Evolutionary conservation across 1,139 yeast species (phyloP).

Genomic region (Pichia sp.): DNA sequence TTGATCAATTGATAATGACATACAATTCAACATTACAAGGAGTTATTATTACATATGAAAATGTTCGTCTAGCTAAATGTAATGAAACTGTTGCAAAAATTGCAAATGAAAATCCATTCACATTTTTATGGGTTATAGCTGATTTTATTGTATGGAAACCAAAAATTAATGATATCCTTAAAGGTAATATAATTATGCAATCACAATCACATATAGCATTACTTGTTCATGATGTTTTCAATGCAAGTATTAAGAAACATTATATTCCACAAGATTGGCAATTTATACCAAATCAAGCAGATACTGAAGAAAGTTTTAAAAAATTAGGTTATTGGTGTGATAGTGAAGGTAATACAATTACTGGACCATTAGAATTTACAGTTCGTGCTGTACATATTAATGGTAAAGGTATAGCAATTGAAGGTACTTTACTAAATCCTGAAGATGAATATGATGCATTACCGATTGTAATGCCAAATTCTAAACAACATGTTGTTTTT

Average conservation of each 20-base stretch:
- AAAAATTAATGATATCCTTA: slow-evolving; percentile 69
- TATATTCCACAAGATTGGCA: slow-evolving; percentile 79
- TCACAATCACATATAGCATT: slow-evolving; percentile 93
- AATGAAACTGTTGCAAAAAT: slow-evolving; percentile 48
- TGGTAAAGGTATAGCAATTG: slow-evolving; percentile 76
- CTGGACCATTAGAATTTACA: slow-evolving; percentile 72
- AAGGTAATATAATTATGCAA: slow-evolving; percentile 86
- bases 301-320: slow-evolving; percentile 22
- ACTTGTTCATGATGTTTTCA: slow-evolving; percentile 85
- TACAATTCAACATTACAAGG: slow-evolving; percentile 70
- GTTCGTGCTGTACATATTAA: slow-evolving; percentile 67
- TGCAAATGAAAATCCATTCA: slow-evolving; percentile 77
- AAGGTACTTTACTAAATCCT: slow-evolving; percentile 69
- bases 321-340: slow-evolving; percentile 87
- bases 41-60: slow-evolving; percentile 72
- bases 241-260: slow-evolving; percentile 82
- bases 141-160: slow-evolving; percentile 89
- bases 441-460: slow-evolving; percentile 52
- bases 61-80: slow-evolving; percentile 41
- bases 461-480: slow-evolving; percentile 34
- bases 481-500: slow-evolving; percentile 23
- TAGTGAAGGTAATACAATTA: slow-evolving; percentile 61
- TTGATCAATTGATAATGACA: slow-evolving; percentile 84
- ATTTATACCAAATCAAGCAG: slow-evolving; percentile 71
- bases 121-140: slow-evolving; percentile 81